Conservation (phyloP, 2,329 filamentous ascomycete species). For the Aspergillus sp. region DNA sequence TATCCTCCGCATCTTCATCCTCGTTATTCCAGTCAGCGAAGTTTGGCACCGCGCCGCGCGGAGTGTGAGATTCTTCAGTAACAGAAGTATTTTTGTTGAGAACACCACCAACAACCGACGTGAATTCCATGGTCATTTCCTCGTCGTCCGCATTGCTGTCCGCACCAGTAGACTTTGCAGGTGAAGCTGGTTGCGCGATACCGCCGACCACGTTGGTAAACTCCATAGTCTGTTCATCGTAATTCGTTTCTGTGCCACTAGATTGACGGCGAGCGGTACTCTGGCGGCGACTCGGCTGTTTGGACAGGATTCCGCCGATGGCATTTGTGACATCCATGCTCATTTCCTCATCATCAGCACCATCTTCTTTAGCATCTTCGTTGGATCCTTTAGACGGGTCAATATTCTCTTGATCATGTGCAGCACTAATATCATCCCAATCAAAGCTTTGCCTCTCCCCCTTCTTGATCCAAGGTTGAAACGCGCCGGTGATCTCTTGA, state of each 20-base stretch:
- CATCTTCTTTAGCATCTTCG: constrained; percentile 18
- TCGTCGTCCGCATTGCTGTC: constrained; percentile 34
- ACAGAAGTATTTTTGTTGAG: constrained; percentile 22
- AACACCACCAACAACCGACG: constrained; percentile 38
- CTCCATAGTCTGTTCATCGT: constrained; percentile 43
- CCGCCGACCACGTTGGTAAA: constrained; percentile 40
- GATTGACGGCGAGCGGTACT: constrained; percentile 39
- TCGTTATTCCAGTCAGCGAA: constrained; percentile 17
- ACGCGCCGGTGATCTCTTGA: constrained; percentile 47
- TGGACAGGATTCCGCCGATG: constrained; percentile 68
- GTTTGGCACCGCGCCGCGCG: constrained; percentile 15
- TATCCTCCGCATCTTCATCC: constrained; percentile 21
- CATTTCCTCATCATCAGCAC: constrained; percentile 59
- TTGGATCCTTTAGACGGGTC: constrained; percentile 23
- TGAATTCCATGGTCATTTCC: constrained; percentile 45
- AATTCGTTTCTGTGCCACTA: constrained; percentile 38
- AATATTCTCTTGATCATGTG: constrained; percentile 41
- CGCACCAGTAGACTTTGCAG: constrained; percentile 19
- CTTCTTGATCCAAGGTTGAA: constrained; percentile 44
- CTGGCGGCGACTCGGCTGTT: constrained; percentile 25
- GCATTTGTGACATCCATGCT: constrained; percentile 91
- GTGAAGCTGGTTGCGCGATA: constrained; percentile 23
- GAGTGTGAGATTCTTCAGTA: constrained; percentile 6
- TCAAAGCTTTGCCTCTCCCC: constrained; percentile 36
- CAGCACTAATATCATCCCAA: constrained; percentile 36